These are phyloP conservation scores for Lactarius evosmus DNA, from an alignment of 768 basidiomycete genomes.

Conservation along the genomic window DNA sequence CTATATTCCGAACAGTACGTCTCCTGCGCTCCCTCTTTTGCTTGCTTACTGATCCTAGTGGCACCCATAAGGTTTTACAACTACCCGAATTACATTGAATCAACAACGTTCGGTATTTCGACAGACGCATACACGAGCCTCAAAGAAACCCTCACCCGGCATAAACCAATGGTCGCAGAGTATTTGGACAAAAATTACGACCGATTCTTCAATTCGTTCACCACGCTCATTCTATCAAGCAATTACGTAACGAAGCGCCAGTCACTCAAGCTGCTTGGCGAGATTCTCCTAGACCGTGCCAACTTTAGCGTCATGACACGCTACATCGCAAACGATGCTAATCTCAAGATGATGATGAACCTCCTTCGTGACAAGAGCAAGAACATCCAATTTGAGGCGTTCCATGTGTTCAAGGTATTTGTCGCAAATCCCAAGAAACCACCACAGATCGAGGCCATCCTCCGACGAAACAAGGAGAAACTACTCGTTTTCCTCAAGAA, in stretches of 20 bases:
- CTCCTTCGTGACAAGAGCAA: constrained; percentile 96
- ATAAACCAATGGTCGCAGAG: constrained; percentile 97
- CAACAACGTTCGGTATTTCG: constrained; percentile 95
- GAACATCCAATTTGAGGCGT: constrained; percentile 99
- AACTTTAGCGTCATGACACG: constrained; percentile 99
- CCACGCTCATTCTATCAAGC: constrained; percentile 83
- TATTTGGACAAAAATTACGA: constrained; percentile 98
- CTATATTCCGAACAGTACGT: constrained; percentile 92
- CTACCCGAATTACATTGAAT: constrained; percentile 95
- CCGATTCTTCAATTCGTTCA: constrained; percentile 93
- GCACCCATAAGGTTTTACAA: constrained; percentile 74
- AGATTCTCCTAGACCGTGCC: constrained; percentile 94
- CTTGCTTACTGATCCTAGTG: not conserved
- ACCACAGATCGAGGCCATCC: constrained; percentile 85
- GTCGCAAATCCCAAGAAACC: constrained; percentile 99
- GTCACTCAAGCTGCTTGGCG: constrained; percentile 95
- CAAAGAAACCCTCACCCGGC: constrained; percentile 94
- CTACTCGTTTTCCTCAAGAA: constrained; percentile 81
- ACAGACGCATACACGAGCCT: constrained; percentile 97
- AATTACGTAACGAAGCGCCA: constrained; percentile 99
- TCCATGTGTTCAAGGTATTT: constrained; percentile 99
- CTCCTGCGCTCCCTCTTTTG: not conserved
- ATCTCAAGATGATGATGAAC: constrained; percentile 99
- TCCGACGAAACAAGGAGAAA: constrained; percentile 93
- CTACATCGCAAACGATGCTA: constrained; percentile 92